Base-by-base conservation (phyloP, 2,329 filamentous ascomycete genomes). In the Geosmithia putterillii region DNA sequence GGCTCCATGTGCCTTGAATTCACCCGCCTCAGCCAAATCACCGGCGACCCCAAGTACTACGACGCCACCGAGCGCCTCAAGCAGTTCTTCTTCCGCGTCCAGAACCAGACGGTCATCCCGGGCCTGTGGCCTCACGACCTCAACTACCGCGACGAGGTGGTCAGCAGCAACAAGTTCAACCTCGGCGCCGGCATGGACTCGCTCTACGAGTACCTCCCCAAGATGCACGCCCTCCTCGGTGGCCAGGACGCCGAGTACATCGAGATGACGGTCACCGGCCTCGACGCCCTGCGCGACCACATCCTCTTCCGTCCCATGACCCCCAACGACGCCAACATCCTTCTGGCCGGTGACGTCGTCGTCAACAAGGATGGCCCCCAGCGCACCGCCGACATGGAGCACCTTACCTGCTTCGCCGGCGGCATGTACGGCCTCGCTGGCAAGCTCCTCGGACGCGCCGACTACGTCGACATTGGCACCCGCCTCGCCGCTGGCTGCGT, bases 11-110 rank as follows among this genome's bases (percentile, higher is more conserved):
- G 76, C 8, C 59, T 90, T 46, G 84, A 89, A 55, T 86, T 89
- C 55, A 86, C 81, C 2, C 69, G 84, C 6, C 67, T 90, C 39
- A 78, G 79, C 18, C 84, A 89, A 60, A 64, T 89, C 45, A 86
- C 84, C 0, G 76, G 76, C 42, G 70, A 87, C 46, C 62, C 74
- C 44, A 86, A 82, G 56, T 89, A 84, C 61, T 88, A 83, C 58
- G 82, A 86, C 59, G 83, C 81, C 5, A 74, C 86, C 43, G 80
- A 83, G 48, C 73, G 81, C n/a, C 73, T 90, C 47, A 87, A 83
- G 49, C 69, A 79, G 51, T 73, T 78, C 46, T 72, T 89, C 41
- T 71, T 79, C 48, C 64, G 69, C 35, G 73, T 74, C 49, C 84
- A 89, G 61, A 73, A 78, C 50, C 60, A 69, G 9, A 88, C 83